Evolutionary conservation across 1,139 yeast genomes (phyloP), one percentile per base, ranked within the genome.

Genomic region (Saccharomyces uvarum): DNA sequence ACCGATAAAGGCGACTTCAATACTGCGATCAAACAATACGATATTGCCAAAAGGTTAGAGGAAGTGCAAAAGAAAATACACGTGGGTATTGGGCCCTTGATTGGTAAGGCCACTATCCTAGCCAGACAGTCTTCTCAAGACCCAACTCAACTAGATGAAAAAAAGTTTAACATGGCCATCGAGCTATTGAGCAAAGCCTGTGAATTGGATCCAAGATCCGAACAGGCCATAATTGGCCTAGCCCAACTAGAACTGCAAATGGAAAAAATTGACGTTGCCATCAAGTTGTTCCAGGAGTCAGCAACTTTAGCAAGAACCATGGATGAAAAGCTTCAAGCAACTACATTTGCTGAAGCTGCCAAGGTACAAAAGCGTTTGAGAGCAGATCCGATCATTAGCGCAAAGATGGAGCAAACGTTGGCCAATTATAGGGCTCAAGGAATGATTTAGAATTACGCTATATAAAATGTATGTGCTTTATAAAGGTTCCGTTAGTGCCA

Each of bases 311-410:
- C 96, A 42, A 84, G 97, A 77, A 81, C 87, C 53, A 77, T 82
- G 55, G 87, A 85, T 61, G 97, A 91, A 75, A 86, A 89, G 75
- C 77, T 86, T 57, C 97, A 89, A 75, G 93, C 96, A 53, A 84
- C 90, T 59, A 85, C 95, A 38, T 86, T 88, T 65, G 91, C 95
- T 57, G 96, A 88, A 73, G 97, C 96, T 60, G 82, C 88, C 53
- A 85, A 85, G 71, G 81, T 86, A 77, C 95, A 86, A 75, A 75
- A 81, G 67, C 80, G 82, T 69, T 80, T 86, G 63, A 83, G 78
- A 70, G 72, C 77, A 55, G 90, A 85, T 68, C 86, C 87, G 50
- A 70, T 77, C 42, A 77, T 84, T 56, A 70, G 71, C 57, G 64
- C 67, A 21, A 76, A 75, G 63, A 71, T 77, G 57, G 68, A 72